These are phyloP conservation scores for Nigrospora osmanthi DNA, from an alignment of 2,329 filamentous ascomycete species.

Conservation along the genomic window DNA sequence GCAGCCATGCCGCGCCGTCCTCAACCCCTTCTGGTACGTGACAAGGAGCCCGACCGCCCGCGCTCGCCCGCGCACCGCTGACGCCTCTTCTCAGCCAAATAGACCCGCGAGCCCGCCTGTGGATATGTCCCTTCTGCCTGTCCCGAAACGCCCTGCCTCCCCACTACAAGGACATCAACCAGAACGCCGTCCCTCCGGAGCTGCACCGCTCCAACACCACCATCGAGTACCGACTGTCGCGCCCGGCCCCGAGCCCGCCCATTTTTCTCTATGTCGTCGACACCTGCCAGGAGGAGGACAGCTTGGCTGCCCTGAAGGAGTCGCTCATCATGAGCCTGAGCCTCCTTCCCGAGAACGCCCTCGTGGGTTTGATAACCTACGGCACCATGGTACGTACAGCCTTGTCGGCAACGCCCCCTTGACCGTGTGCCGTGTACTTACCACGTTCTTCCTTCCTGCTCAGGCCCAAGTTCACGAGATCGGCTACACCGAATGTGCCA, in stretches of 20 bases:
- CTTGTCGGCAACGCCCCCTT: background rate
- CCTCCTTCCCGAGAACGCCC: constrained; percentile 70
- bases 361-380: constrained; percentile 78
- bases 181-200: constrained; percentile 75
- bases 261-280: constrained; percentile 87
- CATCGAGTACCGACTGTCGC: constrained; percentile 78
- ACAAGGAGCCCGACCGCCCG: constrained; percentile 1
- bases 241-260: constrained; percentile 76
- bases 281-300: constrained; percentile 83
- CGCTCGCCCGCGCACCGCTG: constrained; percentile 4
- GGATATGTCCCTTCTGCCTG: constrained; percentile 85
- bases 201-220: constrained; percentile 76
- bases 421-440: background rate
- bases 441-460: background rate
- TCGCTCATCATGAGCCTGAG: constrained; percentile 81
- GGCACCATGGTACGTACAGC: constrained; percentile 72
- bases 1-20: constrained; percentile 84
- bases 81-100: constrained; percentile 54
- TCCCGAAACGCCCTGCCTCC: constrained; percentile 75
- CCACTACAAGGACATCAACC: constrained; percentile 85
- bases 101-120: constrained; percentile 73
- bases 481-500: constrained; percentile 94
- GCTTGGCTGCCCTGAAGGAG: constrained; percentile 74
- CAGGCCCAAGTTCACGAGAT: constrained; percentile 95
- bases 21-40: constrained; percentile 91